Conservation (phyloP, 139 green algal species). For the Chlamydomonas sp. region DNA sequence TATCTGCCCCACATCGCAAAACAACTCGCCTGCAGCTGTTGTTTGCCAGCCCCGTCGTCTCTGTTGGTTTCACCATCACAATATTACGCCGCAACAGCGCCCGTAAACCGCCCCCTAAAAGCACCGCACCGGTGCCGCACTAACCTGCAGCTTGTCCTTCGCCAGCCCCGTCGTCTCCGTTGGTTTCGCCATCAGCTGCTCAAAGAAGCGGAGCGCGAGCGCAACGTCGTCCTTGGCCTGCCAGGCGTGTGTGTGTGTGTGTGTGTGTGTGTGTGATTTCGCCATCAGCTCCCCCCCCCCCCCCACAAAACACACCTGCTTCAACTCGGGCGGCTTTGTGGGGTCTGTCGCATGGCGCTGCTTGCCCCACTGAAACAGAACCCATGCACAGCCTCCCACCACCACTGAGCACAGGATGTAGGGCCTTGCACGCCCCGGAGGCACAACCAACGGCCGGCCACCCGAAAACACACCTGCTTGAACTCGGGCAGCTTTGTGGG, state of each 20-base stretch:
- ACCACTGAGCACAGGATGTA: slow-evolving; percentile 17
- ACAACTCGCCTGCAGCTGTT: too few relatives aligned
- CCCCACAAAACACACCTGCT: too few relatives aligned
- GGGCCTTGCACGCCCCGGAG: slow-evolving; percentile 26
- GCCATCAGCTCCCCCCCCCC: neutral
- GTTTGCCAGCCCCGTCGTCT: too few relatives aligned
- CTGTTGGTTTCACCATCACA: too few relatives aligned
- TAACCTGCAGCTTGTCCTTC: neutral
- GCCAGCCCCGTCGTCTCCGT: neutral
- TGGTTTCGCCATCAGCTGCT: neutral
- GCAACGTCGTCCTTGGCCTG: slow-evolving; percentile 9
- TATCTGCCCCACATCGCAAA: too few relatives aligned
- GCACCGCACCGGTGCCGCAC: too few relatives aligned
- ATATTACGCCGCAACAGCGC: too few relatives aligned
- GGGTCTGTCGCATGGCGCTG: slow-evolving; percentile 36
- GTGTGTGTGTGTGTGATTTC: neutral
- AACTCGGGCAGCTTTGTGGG: slow-evolving; percentile 35
- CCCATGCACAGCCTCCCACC: neutral
- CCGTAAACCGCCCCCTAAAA: too few relatives aligned
- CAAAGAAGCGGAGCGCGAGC: slow-evolving; percentile 11
- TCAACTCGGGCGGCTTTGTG: slow-evolving; percentile 34
- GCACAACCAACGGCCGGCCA: slow-evolving; percentile 37
- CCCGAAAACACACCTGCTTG: too few relatives aligned
- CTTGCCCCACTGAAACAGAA: slow-evolving; percentile 17
- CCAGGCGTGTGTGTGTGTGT: neutral